These are phyloP conservation scores for Lophium mytilinum DNA, from an alignment of 495 filamentous ascomycete genomes.

Conservation along the genomic window DNA sequence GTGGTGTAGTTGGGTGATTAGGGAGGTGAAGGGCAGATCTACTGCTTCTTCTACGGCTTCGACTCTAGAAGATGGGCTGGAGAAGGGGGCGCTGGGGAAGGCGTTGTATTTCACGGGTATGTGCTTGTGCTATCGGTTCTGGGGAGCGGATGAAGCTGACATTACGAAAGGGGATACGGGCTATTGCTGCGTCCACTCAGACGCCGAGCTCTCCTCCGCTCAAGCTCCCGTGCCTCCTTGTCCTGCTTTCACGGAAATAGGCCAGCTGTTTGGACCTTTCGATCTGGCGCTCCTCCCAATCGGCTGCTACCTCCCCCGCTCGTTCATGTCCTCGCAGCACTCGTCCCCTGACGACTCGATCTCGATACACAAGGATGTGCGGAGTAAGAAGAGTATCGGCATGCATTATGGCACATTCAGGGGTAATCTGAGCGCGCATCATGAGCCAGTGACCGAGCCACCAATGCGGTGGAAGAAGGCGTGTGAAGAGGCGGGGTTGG, in stretches of 20 bases:
- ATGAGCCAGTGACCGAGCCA: conserved; percentile 38
- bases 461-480: conserved; percentile 33
- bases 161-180: conserved; percentile 31
- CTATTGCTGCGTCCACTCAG: conserved; percentile 29
- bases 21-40: conserved; percentile 10
- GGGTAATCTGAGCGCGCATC: conserved; percentile 34
- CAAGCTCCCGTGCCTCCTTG: conserved; percentile 28
- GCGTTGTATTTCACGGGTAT: conserved; percentile 28
- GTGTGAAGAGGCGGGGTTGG: conserved; percentile 32
- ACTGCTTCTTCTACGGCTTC: too few species aligned
- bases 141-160: background rate
- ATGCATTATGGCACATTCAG: conserved; percentile 41
- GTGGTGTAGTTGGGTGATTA: conserved; percentile 49
- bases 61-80: background rate
- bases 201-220: conserved; percentile 18
- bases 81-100: background rate
- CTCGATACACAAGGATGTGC: conserved; percentile 35
- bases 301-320: conserved; percentile 32
- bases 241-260: conserved; percentile 36
- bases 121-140: background rate
- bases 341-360: conserved; percentile 36
- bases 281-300: conserved; percentile 40
- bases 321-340: conserved; percentile 34
- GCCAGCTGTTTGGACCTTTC: conserved; percentile 34
- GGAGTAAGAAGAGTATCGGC: conserved; percentile 36